These are phyloP conservation scores for Aspergillus bombycis DNA, from an alignment of 2,329 filamentous ascomycete genomes.

Conservation along the genomic window DNA sequence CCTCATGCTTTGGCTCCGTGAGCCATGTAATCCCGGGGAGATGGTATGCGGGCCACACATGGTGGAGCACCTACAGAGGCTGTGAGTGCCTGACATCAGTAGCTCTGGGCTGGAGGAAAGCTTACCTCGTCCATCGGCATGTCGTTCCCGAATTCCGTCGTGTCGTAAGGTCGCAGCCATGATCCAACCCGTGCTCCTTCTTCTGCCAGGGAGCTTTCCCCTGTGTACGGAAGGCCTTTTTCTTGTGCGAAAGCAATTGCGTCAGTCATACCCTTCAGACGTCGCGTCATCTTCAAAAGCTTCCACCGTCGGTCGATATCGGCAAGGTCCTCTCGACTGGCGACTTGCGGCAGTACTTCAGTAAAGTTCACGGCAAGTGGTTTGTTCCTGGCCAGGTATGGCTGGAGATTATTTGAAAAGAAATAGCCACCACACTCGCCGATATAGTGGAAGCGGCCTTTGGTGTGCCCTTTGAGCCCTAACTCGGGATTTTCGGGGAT, in stretches of 20 bases:
- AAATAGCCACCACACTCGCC: not conserved
- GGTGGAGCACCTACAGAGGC: constrained; percentile 1
- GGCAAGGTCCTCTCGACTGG: not conserved
- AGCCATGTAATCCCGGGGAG: constrained; percentile 28
- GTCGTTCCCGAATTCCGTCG: not conserved
- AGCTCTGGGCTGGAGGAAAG: not conserved
- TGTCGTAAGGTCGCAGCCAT: not conserved
- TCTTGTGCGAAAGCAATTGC: not conserved
- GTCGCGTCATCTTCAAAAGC: not conserved
- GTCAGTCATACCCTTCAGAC: not conserved
- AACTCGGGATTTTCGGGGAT: not conserved
- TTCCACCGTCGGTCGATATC: not conserved
- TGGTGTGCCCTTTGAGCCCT: not conserved
- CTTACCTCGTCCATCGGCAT: not conserved
- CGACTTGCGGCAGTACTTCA: not conserved
- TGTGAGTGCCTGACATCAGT: not conserved
- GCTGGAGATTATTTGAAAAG: not conserved
- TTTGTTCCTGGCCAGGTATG: not conserved
- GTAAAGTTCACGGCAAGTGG: not conserved
- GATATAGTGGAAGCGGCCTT: not conserved
- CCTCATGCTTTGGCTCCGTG: constrained; percentile 20
- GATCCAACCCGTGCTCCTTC: not conserved
- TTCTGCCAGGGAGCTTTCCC: not conserved
- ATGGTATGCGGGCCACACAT: constrained; percentile 15
- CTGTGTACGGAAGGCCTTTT: not conserved